Conservation (phyloP, 2,329 filamentous ascomycete genomes). For the Trichophyton verrucosum region DNA sequence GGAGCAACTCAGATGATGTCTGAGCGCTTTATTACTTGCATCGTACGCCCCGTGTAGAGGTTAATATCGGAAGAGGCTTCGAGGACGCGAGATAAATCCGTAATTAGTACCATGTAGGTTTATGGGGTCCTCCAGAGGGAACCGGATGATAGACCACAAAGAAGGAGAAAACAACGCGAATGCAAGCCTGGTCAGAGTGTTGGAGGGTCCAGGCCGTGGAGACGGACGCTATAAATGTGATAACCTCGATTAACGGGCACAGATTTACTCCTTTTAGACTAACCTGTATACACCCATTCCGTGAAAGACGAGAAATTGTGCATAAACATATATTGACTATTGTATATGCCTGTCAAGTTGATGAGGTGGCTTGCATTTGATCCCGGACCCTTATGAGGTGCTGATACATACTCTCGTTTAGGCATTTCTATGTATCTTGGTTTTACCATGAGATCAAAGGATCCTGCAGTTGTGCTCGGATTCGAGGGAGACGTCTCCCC, state of each 20-base stretch:
- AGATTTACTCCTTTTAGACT: neutral
- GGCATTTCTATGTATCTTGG: neutral
- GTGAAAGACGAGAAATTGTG: neutral
- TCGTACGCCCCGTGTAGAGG: neutral
- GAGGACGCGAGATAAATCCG: neutral
- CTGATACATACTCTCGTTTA: neutral
- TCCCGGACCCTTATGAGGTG: neutral
- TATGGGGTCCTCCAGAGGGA: neutral
- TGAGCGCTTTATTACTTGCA: neutral
- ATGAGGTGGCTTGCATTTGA: neutral
- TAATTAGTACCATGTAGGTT: neutral
- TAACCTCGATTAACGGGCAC: neutral
- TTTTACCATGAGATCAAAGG: neutral
- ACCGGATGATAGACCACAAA: neutral
- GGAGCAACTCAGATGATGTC: neutral
- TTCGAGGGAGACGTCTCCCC: neutral
- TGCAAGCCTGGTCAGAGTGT: neutral
- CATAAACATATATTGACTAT: neutral
- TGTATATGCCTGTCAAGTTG: neutral
- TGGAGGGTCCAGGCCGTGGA: neutral
- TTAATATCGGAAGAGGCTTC: neutral
- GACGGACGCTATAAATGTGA: neutral
- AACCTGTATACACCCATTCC: neutral
- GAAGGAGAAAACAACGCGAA: neutral
- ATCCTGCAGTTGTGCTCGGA: neutral